Evolutionary conservation across 371 early-diverging fungal genomes (phyloP), one percentile per base, ranked within the genome.

Genomic region (Haplosporangium sp.): DNA sequence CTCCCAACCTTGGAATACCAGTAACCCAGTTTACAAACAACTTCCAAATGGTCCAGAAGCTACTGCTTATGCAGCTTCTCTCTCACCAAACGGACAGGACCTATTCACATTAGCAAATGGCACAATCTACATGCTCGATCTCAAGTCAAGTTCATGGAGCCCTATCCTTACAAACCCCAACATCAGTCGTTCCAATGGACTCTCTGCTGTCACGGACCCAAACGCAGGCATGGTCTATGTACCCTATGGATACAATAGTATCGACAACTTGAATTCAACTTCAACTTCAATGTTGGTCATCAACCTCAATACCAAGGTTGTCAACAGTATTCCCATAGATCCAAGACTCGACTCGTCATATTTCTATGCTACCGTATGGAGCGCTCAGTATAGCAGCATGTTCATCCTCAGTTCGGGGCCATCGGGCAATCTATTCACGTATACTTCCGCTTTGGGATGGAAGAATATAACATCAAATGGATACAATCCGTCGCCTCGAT

Each of bases 41-140:
- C 67, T 72, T 1, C 66, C 72, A 9, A 50, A 66, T 45, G 67
- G 72, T 10, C 72, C 66, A 5, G 55, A 3, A 13, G n/a, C 34
- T 13, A 11, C 11, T 3, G 44, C 5, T 6, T 9, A 19, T 8
- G 45, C 72, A 1, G 45, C 61, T 5, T 19, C 72, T 0, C 0
- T 71, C 15, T 27, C 65, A 9, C 3, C 56, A n/a, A 65, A 71
- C 37, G 27, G 17, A 2, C 65, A 71, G 45, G 60, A 34, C 45
- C 64, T 48, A 53, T 48, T 71, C 9, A 39, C 59, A 2, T 37
- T 71, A 2, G 35, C 50, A 17, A 59, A 65, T 27, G 50, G 40
- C 9, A 64, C 64, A 1, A 52, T 17, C 4, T 71, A 64, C 52
- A 20, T 40, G 6, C 64, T 59, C 38, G 59, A 63, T 45, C 40